Conservation (phyloP, 441 rosid species). For the Melastoma candidum region DNA sequence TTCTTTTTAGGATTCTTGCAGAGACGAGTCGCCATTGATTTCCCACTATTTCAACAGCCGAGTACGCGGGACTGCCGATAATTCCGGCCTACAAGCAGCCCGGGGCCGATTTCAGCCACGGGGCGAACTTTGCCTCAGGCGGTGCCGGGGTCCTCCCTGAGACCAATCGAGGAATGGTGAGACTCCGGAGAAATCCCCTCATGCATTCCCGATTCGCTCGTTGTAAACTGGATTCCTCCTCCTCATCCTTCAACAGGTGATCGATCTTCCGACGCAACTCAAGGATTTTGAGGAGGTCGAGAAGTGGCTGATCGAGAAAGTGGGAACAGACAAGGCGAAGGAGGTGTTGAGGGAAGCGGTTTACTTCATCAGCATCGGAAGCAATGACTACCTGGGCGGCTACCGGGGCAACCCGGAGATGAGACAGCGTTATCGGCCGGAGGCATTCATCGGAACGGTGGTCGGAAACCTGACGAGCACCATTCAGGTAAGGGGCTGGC, state of each 20-base stretch:
- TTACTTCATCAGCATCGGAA: slow-evolving; percentile 44
- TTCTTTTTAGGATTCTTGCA: neutral
- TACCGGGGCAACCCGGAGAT: slow-evolving; percentile 30
- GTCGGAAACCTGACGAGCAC: slow-evolving; percentile 43
- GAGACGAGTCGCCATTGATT: neutral
- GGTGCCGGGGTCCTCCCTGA: slow-evolving; percentile 42
- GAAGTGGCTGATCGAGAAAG: slow-evolving; percentile 24
- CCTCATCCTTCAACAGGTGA: slow-evolving; percentile 16
- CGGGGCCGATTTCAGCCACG: slow-evolving; percentile 23
- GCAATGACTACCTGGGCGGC: slow-evolving; percentile 49
- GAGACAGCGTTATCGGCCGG: slow-evolving; percentile 24
- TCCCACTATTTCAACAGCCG: slow-evolving; percentile 20
- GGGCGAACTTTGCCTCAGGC: slow-evolving; percentile 46
- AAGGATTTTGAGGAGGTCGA: slow-evolving; percentile 26
- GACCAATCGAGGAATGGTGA: slow-evolving; percentile 34
- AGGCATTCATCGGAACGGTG: slow-evolving; percentile 33
- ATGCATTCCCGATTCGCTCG: too few species aligned
- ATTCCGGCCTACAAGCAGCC: slow-evolving; percentile 41
- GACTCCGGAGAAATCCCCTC: neutral
- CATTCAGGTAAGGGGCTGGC: slow-evolving; percentile 25
- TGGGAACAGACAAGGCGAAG: slow-evolving; percentile 24
- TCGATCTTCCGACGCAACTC: slow-evolving; percentile 34
- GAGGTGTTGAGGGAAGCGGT: slow-evolving; percentile 35
- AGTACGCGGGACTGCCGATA: slow-evolving; percentile 37
- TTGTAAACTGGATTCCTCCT: too few species aligned